Conservation (phyloP, 345 rosid genomes). For the Heritiera littoralis region DNA sequence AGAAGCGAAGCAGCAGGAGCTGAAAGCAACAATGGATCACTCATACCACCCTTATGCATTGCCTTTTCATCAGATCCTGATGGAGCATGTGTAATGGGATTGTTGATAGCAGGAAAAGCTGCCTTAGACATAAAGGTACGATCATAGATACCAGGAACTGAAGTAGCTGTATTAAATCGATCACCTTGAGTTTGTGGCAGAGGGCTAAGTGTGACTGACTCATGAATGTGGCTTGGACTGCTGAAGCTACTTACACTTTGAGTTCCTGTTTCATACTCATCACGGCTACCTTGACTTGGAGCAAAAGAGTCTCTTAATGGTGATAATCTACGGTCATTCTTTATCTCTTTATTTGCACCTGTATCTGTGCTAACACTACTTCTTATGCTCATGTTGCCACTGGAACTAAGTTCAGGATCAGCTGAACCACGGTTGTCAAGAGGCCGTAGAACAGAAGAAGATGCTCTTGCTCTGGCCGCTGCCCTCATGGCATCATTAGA, state of each 20-base stretch:
- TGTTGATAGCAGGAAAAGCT: constrained; percentile 38
- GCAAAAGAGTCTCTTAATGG: constrained; percentile 61
- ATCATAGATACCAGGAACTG: constrained; percentile 47
- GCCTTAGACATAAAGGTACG: constrained; percentile 42
- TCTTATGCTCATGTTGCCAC: constrained; percentile 74
- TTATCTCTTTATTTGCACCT: constrained; percentile 60
- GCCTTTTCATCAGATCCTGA: constrained; percentile 60
- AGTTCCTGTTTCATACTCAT: constrained; percentile 84
- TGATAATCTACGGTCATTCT: constrained; percentile 56
- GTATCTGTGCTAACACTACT: constrained; percentile 85
- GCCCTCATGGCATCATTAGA: constrained; percentile 84
- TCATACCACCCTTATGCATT: constrained; percentile 50
- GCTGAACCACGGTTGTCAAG: constrained; percentile 55
- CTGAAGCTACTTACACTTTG: constrained; percentile 87
- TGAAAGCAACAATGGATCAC: constrained; percentile 62
- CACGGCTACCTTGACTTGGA: constrained; percentile 89
- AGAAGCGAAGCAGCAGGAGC: constrained; percentile 81
- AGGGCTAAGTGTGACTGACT: constrained; percentile 79
- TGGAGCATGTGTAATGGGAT: constrained; percentile 29
- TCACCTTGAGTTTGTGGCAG: constrained; percentile 68
- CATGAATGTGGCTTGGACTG: constrained; percentile 86
- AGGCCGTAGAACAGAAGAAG: constrained; percentile 86
- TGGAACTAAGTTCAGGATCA: constrained; percentile 79
- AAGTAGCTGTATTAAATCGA: constrained; percentile 37
- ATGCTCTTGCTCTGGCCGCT: constrained; percentile 96